A percentile compares a stretch with the other conserved stretches of the same genome.
These are phyloP conservation scores for Pythium inflatum DNA, from an alignment of 352 stramenopile species.

Conservation along the genomic window DNA sequence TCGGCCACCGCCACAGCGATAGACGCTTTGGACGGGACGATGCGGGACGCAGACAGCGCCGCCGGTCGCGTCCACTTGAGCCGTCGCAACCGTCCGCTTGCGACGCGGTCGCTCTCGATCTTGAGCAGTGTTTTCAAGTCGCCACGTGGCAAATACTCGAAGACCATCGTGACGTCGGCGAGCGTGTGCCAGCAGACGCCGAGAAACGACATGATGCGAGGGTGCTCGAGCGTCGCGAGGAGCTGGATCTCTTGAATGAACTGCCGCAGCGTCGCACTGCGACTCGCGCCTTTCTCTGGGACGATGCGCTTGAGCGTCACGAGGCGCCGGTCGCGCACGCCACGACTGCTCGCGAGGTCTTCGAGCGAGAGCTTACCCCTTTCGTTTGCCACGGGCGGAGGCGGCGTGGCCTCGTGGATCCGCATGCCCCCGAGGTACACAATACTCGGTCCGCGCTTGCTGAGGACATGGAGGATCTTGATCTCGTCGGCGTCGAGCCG, in stretches of 20 bases:
- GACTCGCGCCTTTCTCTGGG: slow-evolving; percentile 51
- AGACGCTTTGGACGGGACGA: slow-evolving; percentile 6
- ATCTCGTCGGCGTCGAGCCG: slow-evolving; percentile 53
- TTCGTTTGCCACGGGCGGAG: not conserved
- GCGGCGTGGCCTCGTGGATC: not conserved
- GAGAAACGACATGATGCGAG: slow-evolving; percentile 41
- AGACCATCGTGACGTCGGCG: slow-evolving; percentile 36
- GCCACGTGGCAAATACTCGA: slow-evolving; percentile 39
- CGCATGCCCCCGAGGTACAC: slow-evolving; percentile 57
- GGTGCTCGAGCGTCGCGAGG: slow-evolving; percentile 34
- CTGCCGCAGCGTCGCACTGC: slow-evolving; percentile 51
- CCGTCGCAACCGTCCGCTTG: too few relatives aligned
- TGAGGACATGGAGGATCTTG: slow-evolving; percentile 64
- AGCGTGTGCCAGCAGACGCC: slow-evolving; percentile 40
- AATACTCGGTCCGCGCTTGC: slow-evolving; percentile 65
- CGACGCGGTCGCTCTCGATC: slow-evolving; percentile 23
- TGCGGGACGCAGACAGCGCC: not conserved
- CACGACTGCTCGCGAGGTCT: slow-evolving; percentile 28
- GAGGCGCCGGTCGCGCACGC: slow-evolving; percentile 28
- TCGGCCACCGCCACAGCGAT: slow-evolving; percentile 23
- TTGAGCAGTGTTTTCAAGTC: slow-evolving; percentile 36
- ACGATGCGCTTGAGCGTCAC: slow-evolving; percentile 82
- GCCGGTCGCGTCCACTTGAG: too few relatives aligned
- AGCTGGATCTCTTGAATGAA: slow-evolving; percentile 63
- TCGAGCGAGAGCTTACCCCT: slow-evolving; percentile 9